Percentiles rank a stretch among this genome's conserved stretches.
These are phyloP conservation scores for Xanthoceras sorbifolium DNA, from an alignment of 345 rosid genomes.

Conservation along the genomic window DNA sequence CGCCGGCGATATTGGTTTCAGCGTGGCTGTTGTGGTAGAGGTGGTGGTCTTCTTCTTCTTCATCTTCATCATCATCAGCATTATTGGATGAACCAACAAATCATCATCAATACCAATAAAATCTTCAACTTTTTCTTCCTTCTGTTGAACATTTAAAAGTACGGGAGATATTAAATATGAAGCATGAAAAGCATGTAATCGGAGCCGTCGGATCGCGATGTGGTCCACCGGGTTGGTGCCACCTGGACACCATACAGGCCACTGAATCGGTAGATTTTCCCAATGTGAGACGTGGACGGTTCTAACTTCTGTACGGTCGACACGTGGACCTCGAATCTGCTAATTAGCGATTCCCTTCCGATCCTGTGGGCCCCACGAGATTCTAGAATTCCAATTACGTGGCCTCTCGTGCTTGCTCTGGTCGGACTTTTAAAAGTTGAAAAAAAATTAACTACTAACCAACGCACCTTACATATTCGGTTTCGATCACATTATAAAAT, in stretches of 20 bases:
- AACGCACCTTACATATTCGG: too few relatives aligned
- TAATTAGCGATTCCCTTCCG: slow-evolving; percentile 9
- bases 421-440: not conserved
- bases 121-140: not conserved
- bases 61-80: not conserved
- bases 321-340: slow-evolving; percentile 45
- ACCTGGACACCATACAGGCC: slow-evolving; percentile 29
- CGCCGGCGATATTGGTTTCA: not conserved
- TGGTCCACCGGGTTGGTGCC: slow-evolving; percentile 31
- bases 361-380: slow-evolving; percentile 21
- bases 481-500: too few relatives aligned
- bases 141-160: not conserved
- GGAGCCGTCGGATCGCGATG: slow-evolving; percentile 15
- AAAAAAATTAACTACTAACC: not conserved
- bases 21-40: not conserved
- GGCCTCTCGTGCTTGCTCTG: slow-evolving; percentile 26
- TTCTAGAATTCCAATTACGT: slow-evolving; percentile 32
- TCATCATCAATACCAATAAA: not conserved
- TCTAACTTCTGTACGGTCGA: not conserved
- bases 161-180: not conserved
- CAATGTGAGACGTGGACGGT: slow-evolving; percentile 37
- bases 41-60: not conserved
- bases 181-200: slow-evolving; percentile 23
- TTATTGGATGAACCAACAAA: slow-evolving; percentile 30
- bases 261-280: slow-evolving; percentile 24